Base-by-base conservation (phyloP, 352 stramenopile genomes). In the Phytopythium ostracodes region DNA sequence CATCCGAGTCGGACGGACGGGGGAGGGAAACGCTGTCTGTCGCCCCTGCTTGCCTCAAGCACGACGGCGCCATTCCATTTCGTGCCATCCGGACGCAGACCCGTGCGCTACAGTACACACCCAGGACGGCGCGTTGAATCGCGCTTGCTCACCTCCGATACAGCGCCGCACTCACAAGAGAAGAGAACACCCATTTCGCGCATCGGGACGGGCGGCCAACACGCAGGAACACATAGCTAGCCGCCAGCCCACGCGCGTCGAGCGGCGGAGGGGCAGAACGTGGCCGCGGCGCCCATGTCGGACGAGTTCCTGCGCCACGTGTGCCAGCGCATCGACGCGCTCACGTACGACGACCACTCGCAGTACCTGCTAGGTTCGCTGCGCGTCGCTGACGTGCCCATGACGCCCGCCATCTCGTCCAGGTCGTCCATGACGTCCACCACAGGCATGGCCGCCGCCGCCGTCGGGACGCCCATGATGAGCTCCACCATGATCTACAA, bases 241-340 rank as follows among this genome's bases (percentile, higher is more conserved):
- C 33, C 10, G 14, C 33, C 33, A 4, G 9, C 7, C 33, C 33
- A 38, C n/a, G 33, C 3, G 33, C 33, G 33, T 14, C 33, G 33
- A 10, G 1, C 33, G 33, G 33, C 7, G 33, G 33, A 10, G 29
- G 29, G 29, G 4, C 29, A 33, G 29, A 33, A 33, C 29, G 29
- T 33, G 29, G 29, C 29, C 29, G 29, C 29, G 29, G 33, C 33
- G 33, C 33, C 14, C n/a, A 64, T 69, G 61, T 68, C 62, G 27
- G 56, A 67, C 44, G 71, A 73, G 43, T 63, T 77, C 58, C 59
- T 85, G 56, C 57, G 73, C 54, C 73, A 85, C 67, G 67, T 85
- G 29, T 72, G 76, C 14, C 71, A 78, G 63, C 76, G 76, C 15
- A 64, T 85, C n/a, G 76, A 85, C 53, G 76, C 76, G 60, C 73